A percentile compares a stretch with the other conserved stretches of the same genome.
phyloP scores from a whole-genome alignment of 768 basidiomycete genomes.

The Lactarius trivialis region DNA sequence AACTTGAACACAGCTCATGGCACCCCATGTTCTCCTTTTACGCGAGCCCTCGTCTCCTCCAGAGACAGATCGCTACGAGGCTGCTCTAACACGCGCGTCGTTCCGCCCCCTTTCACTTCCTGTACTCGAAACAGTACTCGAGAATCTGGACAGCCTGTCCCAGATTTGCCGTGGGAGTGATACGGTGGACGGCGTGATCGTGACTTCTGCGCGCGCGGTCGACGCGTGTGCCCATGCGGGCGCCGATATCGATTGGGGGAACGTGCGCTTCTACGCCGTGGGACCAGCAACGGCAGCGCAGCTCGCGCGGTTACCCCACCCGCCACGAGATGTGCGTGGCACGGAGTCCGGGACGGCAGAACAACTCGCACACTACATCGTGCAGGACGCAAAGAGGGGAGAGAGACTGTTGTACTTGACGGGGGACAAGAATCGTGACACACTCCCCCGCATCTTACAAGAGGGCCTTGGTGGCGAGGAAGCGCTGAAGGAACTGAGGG shows the following conservation, averaged over 20 bases:
- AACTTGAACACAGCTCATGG: too few relatives aligned
- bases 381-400: conserved; percentile 33
- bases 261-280: conserved; percentile 71
- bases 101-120: conserved; percentile 57
- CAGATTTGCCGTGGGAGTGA: conserved; percentile 32
- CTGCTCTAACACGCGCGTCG: conserved; percentile 39
- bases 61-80: conserved; percentile 53
- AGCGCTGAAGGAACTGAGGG: conserved; percentile 46
- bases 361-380: conserved; percentile 57
- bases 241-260: conserved; percentile 38
- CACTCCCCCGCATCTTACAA: conserved; percentile 45
- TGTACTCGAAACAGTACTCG: conserved; percentile 60
- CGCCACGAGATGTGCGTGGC: conserved; percentile 37
- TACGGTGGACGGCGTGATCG: conserved; percentile 51
- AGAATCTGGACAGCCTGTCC: conserved; percentile 42
- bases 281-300: conserved; percentile 54
- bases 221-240: conserved; percentile 52
- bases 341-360: conserved; percentile 61
- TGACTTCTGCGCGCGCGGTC: conserved; percentile 74
- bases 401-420: conserved; percentile 62
- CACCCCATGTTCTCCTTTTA: conserved; percentile 36
- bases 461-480: conserved; percentile 37
- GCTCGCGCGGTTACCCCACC: conserved; percentile 27
- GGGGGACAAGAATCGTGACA: conserved; percentile 83
- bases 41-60: conserved; percentile 32